Percentiles rank a stretch among this genome's conserved stretches.
Evolutionary conservation across 2,329 filamentous ascomycete genomes (phyloP).

Genomic region (Colletotrichum liriopes): DNA sequence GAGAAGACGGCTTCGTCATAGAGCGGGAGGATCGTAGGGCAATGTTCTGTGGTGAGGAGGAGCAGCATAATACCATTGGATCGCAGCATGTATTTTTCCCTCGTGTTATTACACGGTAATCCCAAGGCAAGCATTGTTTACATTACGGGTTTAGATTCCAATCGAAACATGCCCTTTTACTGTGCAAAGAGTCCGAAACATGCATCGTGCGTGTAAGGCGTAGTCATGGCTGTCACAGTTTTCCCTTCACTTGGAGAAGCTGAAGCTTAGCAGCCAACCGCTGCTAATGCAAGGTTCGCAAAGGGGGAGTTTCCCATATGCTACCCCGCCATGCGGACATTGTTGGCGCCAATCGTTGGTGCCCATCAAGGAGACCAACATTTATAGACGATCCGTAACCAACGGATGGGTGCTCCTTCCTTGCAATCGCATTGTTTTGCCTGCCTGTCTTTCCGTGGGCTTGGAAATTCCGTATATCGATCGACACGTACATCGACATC

Average conservation of each 20-base stretch:
- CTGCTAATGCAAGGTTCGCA: not conserved
- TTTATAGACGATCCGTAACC: not conserved
- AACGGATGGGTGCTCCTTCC: not conserved
- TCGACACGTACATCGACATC: not conserved
- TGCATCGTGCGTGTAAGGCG: not conserved
- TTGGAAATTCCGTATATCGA: not conserved
- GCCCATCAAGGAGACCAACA: not conserved
- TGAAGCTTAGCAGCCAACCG: not conserved
- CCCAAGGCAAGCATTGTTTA: too few species aligned
- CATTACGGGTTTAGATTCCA: too few species aligned
- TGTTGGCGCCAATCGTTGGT: not conserved
- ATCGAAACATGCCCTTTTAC: not conserved
- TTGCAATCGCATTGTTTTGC: not conserved
- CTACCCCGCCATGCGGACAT: not conserved
- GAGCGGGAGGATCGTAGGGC: not conserved
- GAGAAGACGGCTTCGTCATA: slow-evolving; percentile 30
- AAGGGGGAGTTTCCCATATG: not conserved
- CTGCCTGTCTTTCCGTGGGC: not conserved
- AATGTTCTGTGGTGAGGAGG: not conserved
- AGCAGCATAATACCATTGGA: not conserved
- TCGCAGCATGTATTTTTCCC: not conserved
- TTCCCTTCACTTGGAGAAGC: too few species aligned
- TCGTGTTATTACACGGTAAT: not conserved
- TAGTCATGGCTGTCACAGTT: not conserved
- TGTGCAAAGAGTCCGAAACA: not conserved